Evolutionary conservation across 495 filamentous ascomycete genomes (phyloP), one percentile per base, ranked within the genome.

Genomic region (Aspergillus bertholletiae): DNA sequence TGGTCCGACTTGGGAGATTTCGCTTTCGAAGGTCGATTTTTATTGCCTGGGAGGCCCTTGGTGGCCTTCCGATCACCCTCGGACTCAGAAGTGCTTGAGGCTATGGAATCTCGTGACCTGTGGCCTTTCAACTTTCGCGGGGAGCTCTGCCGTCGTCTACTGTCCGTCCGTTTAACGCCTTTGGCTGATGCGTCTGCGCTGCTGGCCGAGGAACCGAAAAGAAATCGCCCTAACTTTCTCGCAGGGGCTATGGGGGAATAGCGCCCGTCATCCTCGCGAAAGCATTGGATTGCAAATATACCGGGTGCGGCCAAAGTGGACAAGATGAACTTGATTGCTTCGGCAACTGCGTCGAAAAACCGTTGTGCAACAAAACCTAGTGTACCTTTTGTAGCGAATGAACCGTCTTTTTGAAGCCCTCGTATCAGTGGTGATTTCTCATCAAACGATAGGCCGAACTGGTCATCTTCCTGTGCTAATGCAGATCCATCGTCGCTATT

Each of bases 281-380:
- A 83, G 61, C 80, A 90, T 51, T 88, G 85, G 46, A 90, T 83
- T 15, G 94, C 69, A 74, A 92, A 97, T 34, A 89, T 75, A 2
- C 85, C 88, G 5, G 95, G 92, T 2, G 85, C 82, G 21, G 86
- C 79, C 30, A 97, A 68, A 6, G 90, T 87, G 46, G 88, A 88
- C 17, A 96, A 71, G 43, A 97, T 78, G 72, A 85, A 88, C 48
- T 84, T 80, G 58, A 94, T 75, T 11, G 84, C 85, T 58, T 86
- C 80, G 27, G 88, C 73, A 53, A 92, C 69, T 46, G 77, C 77
- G 47, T 74, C 71, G n/a, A 81, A 72, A 24, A 83, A 63, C 20
- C 70, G 73, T 51, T 68, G 67, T 45, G 74, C 72, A 55, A 74
- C 61, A 7, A 76, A 54, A 28, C 69, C 66, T 49, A 78, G 63